Evolutionary conservation across 768 basidiomycete species (phyloP), one percentile per base, ranked within the genome.

Genomic region (Boletus vinaceobasis): DNA sequence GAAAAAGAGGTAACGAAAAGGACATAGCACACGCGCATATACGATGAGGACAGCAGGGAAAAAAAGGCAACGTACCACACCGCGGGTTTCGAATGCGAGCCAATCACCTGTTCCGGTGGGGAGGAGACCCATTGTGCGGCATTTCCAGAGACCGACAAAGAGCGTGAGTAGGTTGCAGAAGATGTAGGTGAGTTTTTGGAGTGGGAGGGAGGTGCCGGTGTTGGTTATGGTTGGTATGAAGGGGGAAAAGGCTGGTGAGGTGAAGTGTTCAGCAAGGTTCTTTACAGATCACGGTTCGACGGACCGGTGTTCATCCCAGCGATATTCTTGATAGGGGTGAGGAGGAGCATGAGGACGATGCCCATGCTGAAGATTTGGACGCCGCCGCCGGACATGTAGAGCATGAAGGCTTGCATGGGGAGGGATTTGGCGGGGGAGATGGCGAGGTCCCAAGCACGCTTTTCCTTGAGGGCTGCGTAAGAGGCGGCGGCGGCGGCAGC

Each of bases 291-390:
- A 23, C 7, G 40, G n/a, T 19, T 14, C 6, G 4, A 72, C 86
- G 60, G 52, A 94, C 93, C 85, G 21, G 81, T 76, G 65, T 94
- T 88, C 48, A 97, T 90, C 8, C 79, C 81, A 49, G 83, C 80
- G 13, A 94, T 68, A 51, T 92, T 93, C 71, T 88, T 91, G 73
- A 96, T 85, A 0, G 95, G 95, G 10, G 83, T 80, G 54, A 91
- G 75, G 54, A 98, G 80, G 13, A 98, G 79, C 91, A 95, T 94
- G 66, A 93, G 87, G 21, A 98, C 88, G 69, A 94, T 95, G 33
- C 95, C 93, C 77, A 98, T 92, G 73, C 93, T 95, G 71, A 98
- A 97, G 40, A 98, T 88, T 72, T 98, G 95, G 14, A 98, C 88
- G 47, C 93, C 92, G 13, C 92, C 87, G 35, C 95, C 95, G 21